A percentile compares a stretch with the other conserved stretches of the same genome.
phyloP scores from a whole-genome alignment of 345 rosid genomes.

The Mallotus nudiflorus region DNA sequence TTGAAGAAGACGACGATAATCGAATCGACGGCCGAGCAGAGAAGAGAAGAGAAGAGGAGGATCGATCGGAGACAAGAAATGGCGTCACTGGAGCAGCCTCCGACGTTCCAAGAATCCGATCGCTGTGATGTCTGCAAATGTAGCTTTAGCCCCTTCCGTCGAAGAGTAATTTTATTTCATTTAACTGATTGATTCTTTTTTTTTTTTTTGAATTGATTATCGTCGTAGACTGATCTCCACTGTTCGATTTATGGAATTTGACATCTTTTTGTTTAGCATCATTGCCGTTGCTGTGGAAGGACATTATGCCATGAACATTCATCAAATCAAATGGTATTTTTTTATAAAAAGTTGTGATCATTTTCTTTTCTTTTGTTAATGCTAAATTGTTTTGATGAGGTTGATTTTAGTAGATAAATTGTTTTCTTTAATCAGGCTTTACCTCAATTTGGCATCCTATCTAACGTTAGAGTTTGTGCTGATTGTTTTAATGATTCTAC shows the following conservation, averaged over 20 bases:
- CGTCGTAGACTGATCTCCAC: neutral
- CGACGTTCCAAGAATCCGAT: conserved; percentile 63
- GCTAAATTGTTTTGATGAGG: neutral
- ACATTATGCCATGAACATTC: conserved; percentile 76
- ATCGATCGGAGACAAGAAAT: conserved; percentile 24
- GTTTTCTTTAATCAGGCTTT: conserved; percentile 36
- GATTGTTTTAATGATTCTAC: conserved; percentile 55
- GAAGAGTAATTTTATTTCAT: conserved; percentile 42
- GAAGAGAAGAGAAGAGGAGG: no score
- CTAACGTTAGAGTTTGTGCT: conserved; percentile 62
- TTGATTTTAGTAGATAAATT: neutral
- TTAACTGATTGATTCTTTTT: neutral
- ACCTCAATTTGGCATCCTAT: conserved; percentile 60
- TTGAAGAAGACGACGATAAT: no score
- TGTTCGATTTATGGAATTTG: neutral
- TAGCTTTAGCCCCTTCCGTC: conserved; percentile 73
- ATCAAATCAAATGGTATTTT: conserved; percentile 60
- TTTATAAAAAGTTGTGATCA: no score
- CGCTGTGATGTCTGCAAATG: conserved; percentile 79
- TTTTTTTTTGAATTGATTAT: neutral
- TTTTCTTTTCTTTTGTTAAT: neutral
- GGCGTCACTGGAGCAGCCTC: conserved; percentile 64
- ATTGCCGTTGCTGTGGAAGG: conserved; percentile 76
- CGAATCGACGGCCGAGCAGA: no score
- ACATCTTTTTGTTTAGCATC: conserved; percentile 51